A percentile compares a stretch with the other conserved stretches of the same genome.
phyloP scores from a whole-genome alignment of 345 rosid species.

The Laguncularia racemosa region DNA sequence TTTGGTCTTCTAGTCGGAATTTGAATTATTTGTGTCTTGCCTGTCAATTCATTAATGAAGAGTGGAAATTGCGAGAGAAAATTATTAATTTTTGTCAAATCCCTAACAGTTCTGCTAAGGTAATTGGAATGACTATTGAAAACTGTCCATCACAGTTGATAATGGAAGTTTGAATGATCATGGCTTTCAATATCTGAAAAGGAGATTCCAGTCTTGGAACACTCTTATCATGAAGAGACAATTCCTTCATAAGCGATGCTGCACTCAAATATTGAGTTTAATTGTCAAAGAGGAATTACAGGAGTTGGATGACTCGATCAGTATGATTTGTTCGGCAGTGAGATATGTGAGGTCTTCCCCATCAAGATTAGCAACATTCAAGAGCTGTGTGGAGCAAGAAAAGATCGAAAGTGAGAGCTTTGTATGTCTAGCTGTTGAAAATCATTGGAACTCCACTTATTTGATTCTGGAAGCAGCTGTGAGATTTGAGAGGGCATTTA shows the following conservation, averaged over 20 bases:
- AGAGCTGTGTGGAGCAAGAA: neutral
- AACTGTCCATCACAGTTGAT: slow-evolving; percentile 6
- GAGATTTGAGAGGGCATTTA: slow-evolving; percentile 6
- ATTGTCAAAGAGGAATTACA: slow-evolving; percentile 1
- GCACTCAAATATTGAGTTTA: slow-evolving; percentile 5
- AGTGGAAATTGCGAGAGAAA: no score
- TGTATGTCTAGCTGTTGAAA: slow-evolving; percentile 3
- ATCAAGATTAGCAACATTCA: neutral
- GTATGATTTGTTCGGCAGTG: neutral
- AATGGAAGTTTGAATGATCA: slow-evolving; percentile 12
- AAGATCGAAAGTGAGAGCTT: neutral
- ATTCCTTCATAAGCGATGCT: neutral
- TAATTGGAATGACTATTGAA: neutral
- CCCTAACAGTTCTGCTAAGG: no score
- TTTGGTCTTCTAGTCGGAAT: no score
- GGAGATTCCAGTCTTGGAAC: slow-evolving; percentile 5
- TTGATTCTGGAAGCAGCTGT: slow-evolving; percentile 7
- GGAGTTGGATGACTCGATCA: neutral
- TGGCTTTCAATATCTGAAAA: slow-evolving; percentile 3
- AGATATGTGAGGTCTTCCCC: slow-evolving; percentile 6
- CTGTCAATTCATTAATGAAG: no score
- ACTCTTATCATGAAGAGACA: neutral
- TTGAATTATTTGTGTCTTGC: no score
- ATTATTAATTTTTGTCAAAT: no score
- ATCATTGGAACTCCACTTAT: slow-evolving; percentile 5